Base-by-base conservation (phyloP, 768 basidiomycete species). In the Tulasnella sp. region DNA sequence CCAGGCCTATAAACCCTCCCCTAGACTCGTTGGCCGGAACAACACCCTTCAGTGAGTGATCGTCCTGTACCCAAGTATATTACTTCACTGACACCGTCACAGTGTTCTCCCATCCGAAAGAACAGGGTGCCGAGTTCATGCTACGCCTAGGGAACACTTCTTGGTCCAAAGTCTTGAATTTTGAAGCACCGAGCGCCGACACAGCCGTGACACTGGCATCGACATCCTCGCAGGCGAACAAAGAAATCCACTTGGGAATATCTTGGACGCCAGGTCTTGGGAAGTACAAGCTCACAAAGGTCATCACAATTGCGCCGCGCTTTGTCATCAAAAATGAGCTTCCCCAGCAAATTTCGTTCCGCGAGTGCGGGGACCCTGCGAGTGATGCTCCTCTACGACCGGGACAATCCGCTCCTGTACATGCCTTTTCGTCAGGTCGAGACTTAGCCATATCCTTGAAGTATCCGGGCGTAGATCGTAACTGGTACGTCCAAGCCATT, bases 231-330 rank as follows among this genome's bases (percentile, higher is more conserved):
- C 81, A 81, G 51, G 80, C 74, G 61, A 70, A 75, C 2, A 81
- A 86, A 45, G 80, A 83, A 66, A 75, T 82, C 51, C 86, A 92
- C 66, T 69, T 88, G 43, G 96, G 94, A 1, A 64, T 99, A 36
- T 93, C 91, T 4, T 98, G 93, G 80, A 76, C 79, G 15, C 92
- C 94, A 69, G 96, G 93, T 1, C 72, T 83, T n/a, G 96, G 96
- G 34, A 97, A 96, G 74, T 98, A 97, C 69, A 97, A 97, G 66
- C 72, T 98, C 32, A 85, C 84, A 25, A 98, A 97, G 71, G 84
- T 97, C 62, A 82, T 99, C 62, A 93, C 87, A 0, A 71, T 98
- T 35, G 75, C 86, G 6, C 96, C 96, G 25, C 81, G 96, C 43
- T 98, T 92, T 73, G 71, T 98, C 61, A 69, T 98, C 63, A 86